These are phyloP conservation scores for Takashimella tepidaria DNA, from an alignment of 1,284 basidiomycete species.

Conservation along the genomic window DNA sequence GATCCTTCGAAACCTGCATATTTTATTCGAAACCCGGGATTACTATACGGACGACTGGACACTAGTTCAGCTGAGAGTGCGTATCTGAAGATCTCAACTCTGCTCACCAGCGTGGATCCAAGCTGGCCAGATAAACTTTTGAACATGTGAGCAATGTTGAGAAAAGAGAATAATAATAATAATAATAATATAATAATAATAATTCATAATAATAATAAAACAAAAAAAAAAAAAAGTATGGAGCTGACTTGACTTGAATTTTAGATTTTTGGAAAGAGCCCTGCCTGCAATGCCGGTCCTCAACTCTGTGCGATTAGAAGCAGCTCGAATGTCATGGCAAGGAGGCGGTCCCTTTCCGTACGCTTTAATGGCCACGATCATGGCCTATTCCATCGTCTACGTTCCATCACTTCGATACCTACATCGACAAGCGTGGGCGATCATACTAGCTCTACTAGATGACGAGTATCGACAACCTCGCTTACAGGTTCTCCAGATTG, in stretches of 20 bases:
- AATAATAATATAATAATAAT: conserved; percentile 10
- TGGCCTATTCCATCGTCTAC: conserved; percentile 33
- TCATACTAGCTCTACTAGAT: conserved; percentile 30
- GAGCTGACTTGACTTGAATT: no score
- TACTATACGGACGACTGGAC: conserved; percentile 29
- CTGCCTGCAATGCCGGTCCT: conserved; percentile 38
- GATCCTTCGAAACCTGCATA: conserved; percentile 27
- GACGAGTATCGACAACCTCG: conserved; percentile 40
- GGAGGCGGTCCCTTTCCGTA: conserved; percentile 25
- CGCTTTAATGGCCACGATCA: conserved; percentile 30
- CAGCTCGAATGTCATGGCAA: conserved; percentile 12
- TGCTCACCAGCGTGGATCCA: background rate
- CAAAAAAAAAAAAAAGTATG: no score
- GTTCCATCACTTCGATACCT: conserved; percentile 23
- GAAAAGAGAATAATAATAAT: no score
- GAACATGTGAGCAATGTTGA: conserved; percentile 13
- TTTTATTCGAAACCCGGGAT: conserved; percentile 32
- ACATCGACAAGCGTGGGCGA: conserved; percentile 32
- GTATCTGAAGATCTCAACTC: background rate
- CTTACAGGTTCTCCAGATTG: conserved; percentile 34
- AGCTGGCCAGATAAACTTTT: conserved; percentile 9
- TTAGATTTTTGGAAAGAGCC: conserved; percentile 18
- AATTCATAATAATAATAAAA: background rate
- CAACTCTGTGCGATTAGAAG: conserved; percentile 24
- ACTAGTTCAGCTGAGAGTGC: conserved; percentile 12